Percentiles rank a stretch among this genome's conserved stretches.
phyloP scores from a whole-genome alignment of 495 filamentous ascomycete species.

The Aspergillus coremiiformis region DNA sequence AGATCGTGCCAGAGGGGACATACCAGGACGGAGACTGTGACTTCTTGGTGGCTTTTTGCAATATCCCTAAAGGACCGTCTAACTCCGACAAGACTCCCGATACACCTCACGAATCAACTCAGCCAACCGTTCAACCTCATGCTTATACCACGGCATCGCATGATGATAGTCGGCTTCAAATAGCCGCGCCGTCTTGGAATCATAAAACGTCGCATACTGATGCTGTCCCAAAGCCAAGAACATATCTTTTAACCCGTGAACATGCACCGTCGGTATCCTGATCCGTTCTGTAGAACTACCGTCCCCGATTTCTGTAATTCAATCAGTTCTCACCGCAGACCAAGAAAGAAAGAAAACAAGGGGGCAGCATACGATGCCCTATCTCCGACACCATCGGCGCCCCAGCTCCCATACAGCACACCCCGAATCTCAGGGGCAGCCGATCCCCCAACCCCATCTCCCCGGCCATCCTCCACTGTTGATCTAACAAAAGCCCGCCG shows the following conservation, averaged over 20 bases:
- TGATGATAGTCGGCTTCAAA: slow-evolving; percentile 35
- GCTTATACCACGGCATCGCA: slow-evolving; percentile 18
- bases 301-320: neutral
- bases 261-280: slow-evolving; percentile 51
- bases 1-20: too few relatives aligned
- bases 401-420: slow-evolving; percentile 29
- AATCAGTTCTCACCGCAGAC: neutral
- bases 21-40: too few relatives aligned
- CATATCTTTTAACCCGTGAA: slow-evolving; percentile 52
- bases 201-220: slow-evolving; percentile 44
- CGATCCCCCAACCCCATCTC: neutral
- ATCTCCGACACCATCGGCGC: slow-evolving; percentile 19
- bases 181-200: slow-evolving; percentile 32
- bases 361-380: slow-evolving; percentile 9
- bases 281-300: neutral
- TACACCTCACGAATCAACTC: slow-evolving; percentile 8
- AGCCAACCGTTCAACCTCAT: slow-evolving; percentile 9
- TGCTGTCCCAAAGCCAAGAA: slow-evolving; percentile 46
- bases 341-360: neutral
- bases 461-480: slow-evolving; percentile 39
- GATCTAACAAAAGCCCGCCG: slow-evolving; percentile 39
- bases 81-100: neutral
- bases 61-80: neutral
- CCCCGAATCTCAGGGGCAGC: slow-evolving; percentile 18
- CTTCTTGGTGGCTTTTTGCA: neutral